phyloP scores from a whole-genome alignment of 108 stramenopile species.

The Pseudonitzschia multistriata region DNA sequence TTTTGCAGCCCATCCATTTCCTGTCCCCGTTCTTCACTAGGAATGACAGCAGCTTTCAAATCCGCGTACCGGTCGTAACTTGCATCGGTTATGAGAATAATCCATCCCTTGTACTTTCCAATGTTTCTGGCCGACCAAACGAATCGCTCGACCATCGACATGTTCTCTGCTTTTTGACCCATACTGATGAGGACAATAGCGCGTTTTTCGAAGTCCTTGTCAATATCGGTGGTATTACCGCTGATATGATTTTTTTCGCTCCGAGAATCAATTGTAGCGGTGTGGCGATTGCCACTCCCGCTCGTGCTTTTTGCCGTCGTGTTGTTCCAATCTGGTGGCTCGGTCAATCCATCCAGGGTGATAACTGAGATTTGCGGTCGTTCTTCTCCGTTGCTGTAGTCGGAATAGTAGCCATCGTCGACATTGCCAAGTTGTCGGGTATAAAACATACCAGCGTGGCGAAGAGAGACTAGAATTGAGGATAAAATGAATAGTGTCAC shows the following conservation, averaged over 20 bases:
- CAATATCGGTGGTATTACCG: not conserved
- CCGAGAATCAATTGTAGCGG: not conserved
- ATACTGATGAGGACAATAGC: slow-evolving; percentile 19
- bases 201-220: not conserved
- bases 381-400: no score
- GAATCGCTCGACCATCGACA: slow-evolving; percentile 19
- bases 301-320: no score
- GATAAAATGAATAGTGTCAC: no score
- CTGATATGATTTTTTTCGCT: not conserved
- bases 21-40: not conserved
- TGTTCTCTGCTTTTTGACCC: slow-evolving; percentile 16
- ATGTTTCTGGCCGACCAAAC: slow-evolving; percentile 13
- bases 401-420: no score
- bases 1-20: not conserved
- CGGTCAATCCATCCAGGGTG: no score
- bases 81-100: slow-evolving; percentile 7
- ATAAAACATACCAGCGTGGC: no score
- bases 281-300: no score
- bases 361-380: no score
- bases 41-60: not conserved
- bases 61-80: not conserved
- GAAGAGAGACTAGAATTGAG: no score
- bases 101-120: slow-evolving; percentile 13
- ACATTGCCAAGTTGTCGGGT: no score
- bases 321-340: no score